Evolutionary conservation across 495 filamentous ascomycete species (phyloP).

Genomic region (Xeromyces bisporus): DNA sequence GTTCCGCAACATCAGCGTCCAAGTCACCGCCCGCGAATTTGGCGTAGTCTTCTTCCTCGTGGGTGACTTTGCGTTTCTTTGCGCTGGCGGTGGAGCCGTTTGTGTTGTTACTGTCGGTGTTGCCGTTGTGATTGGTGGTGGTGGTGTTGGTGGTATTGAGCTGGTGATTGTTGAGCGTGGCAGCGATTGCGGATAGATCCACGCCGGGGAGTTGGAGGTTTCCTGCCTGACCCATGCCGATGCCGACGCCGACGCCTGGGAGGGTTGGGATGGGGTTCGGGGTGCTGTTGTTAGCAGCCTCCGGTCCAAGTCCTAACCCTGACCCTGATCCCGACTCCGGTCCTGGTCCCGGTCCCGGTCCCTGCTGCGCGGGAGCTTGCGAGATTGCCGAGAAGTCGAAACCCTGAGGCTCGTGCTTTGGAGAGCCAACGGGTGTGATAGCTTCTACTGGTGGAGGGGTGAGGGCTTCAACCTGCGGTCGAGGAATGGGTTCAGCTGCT

Average conservation of each 20-base stretch:
- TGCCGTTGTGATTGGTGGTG: conserved; percentile 39
- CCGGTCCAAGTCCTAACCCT: too few species aligned
- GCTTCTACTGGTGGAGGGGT: conserved; percentile 53
- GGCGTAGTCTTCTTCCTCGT: conserved; percentile 49
- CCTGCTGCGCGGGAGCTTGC: conserved; percentile 11
- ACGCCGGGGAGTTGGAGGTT: conserved; percentile 27
- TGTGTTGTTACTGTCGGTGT: conserved; percentile 14
- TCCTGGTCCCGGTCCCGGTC: too few species aligned
- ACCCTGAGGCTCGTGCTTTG: conserved; percentile 16
- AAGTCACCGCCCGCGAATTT: conserved; percentile 52
- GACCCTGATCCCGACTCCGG: too few species aligned
- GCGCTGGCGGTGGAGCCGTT: conserved; percentile 27
- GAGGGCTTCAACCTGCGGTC: conserved; percentile 67
- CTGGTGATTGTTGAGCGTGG: conserved; percentile 15
- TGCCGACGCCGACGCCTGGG: too few species aligned
- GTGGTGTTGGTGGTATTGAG: conserved; percentile 20
- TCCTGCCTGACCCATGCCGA: conserved; percentile 17
- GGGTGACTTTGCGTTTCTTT: conserved; percentile 64
- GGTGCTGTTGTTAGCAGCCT: conserved; percentile 13
- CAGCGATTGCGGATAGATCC: conserved; percentile 31
- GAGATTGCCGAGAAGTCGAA: conserved; percentile 8
- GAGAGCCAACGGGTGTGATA: conserved; percentile 29
- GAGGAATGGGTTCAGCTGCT: conserved; percentile 33
- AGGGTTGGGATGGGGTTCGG: too few species aligned
- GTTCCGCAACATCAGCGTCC: conserved; percentile 70